A percentile compares a stretch with the other conserved stretches of the same genome.
Conservation (phyloP, 148 eudicot species). For the Hydrangea macrophylla region DNA sequence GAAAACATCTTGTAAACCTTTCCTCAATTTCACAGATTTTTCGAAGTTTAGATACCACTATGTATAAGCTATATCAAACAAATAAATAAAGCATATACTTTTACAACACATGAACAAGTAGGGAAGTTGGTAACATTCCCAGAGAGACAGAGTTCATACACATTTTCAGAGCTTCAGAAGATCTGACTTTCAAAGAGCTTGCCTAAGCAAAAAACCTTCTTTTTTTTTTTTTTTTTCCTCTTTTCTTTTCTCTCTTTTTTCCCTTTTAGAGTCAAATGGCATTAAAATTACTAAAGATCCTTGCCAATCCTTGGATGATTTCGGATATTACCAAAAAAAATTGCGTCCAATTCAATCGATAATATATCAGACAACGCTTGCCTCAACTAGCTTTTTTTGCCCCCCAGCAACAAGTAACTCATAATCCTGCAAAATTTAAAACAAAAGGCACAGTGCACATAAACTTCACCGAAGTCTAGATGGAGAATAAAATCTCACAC, state of each 20-base stretch:
- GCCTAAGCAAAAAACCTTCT: neutral
- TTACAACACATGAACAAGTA: neutral
- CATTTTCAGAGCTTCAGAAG: neutral
- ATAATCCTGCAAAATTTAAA: constrained; percentile 53
- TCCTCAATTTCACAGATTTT: too few species aligned
- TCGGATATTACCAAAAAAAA: neutral
- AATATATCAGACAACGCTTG: constrained; percentile 40
- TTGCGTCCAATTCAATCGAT: neutral
- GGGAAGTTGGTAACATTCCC: neutral
- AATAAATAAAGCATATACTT: neutral
- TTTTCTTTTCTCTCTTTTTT: too few species aligned
- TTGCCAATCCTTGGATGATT: too few species aligned
- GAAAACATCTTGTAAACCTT: too few species aligned
- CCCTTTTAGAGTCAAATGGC: neutral
- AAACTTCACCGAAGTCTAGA: too few species aligned
- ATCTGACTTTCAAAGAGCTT: neutral
- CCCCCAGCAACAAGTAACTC: constrained; percentile 43
- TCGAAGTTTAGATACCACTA: too few species aligned
- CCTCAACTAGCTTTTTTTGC: constrained; percentile 46
- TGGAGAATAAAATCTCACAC: too few species aligned
- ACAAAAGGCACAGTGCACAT: too few species aligned
- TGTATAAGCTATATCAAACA: too few species aligned
- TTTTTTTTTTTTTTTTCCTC: too few species aligned
- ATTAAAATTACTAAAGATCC: neutral
- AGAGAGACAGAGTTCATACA: neutral